Base-by-base conservation (phyloP, 2,329 filamentous ascomycete species). In the Nigrograna mackinnonii region DNA sequence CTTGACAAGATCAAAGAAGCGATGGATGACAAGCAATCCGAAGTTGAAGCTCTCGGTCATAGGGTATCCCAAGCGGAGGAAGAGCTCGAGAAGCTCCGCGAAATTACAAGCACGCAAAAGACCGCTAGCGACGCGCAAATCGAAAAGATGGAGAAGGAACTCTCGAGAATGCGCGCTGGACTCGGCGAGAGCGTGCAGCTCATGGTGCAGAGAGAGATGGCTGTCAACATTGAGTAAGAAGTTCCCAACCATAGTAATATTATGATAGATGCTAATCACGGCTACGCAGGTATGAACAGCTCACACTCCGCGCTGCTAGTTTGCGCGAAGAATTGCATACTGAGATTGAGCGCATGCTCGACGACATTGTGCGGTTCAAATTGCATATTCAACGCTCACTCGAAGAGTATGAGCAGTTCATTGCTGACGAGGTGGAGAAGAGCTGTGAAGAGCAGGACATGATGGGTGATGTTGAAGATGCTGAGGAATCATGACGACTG, bases 321-420 rank as follows among this genome's bases (percentile, higher is more conserved):
- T 78, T 97, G 18, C 84, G 94, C n/a, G 94, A 99, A 68, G 91
- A 97, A 67, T 78, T 99, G n/a, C 94, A 99, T 68, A 96, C 91
- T 0, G 91, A 96, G 67, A 89, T 96, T 58, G 94, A 96, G 73
- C 86, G 85, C 58, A 95, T 97, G 82, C 75, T 99, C 46, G 95
- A 96, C 72, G 91, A 97, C 64, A 87, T 96, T 49, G 95, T 97
- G 74, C 91, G 95, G 62, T 97, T 99, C 82, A 99, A 99, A 74
- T 89, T 99, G 52, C 91, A 97, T 62, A 79, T 99, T 38, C 94
- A 99, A 69, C 91, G 91, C 73, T 86, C 84, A 45, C 76, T 99
- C 40, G 92, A 96, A 65, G 89, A 94, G 61, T 97, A 96, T 67
- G 94, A 99, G 71, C 84, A 85, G 42, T 96, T 96, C 64, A 90